Evolutionary conservation across 2,329 filamentous ascomycete genomes (phyloP), one percentile per base, ranked within the genome.

Genomic region (Sarocladium oryzae): DNA sequence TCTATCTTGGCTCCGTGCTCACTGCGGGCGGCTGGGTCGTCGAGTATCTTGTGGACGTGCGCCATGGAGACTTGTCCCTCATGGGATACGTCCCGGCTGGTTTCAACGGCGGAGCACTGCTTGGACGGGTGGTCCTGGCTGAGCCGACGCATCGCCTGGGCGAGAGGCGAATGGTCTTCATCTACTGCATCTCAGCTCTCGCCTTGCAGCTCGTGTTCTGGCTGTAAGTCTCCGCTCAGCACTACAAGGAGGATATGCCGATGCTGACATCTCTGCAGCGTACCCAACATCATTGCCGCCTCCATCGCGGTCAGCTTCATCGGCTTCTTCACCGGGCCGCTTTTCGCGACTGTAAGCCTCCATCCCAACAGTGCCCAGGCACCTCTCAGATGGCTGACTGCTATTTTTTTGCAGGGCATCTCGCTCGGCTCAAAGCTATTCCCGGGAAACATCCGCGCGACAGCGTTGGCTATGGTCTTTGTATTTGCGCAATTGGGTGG

Each of bases 11-110:
- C 0, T 75, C 73, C 0, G 61, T 60, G 1, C 72, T 82, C 2
- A 85, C 81, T 0, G 75, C 79, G 0, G 63, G 68, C 53, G 81
- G 82, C 1, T 86, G 81, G 82, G 75, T 85, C 0, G 81, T 85
- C 2, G 79, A 84, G 56, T 86, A 81, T 51, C 70, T 86, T 2
- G 76, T 84, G 6, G 71, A 73, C 2, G 78, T 80, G n/a, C 76
- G 82, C 0, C 66, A 76, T 2, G 81, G 81, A 1, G 67, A 77
- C 2, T 65, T 85, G 0, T 69, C 75, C 0, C 67, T 75, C 16
- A 77, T 83, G 63, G 82, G 81, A 0, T 86, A 85, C 49, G 76
- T 86, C 0, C 77, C 81, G 0, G 76, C 81, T 0, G 81, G 80
- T 2, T 79, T 78, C 56, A 81, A 74, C 43, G 81, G 78, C 2